Base-by-base conservation (phyloP, 805 yeast genomes). In the Candida nonsorbophila region DNA sequence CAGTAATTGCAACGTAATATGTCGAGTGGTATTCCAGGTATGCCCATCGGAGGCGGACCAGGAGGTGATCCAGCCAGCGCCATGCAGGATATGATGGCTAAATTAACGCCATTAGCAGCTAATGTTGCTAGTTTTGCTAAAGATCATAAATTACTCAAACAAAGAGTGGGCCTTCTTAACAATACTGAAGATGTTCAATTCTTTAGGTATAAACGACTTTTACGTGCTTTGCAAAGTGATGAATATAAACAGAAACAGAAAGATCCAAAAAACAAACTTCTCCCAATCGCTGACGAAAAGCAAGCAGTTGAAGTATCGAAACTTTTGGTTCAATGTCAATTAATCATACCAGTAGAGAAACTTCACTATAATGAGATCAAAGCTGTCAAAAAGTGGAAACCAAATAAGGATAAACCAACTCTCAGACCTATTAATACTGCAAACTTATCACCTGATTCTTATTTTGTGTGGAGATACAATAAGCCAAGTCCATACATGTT, bases 201-300 rank as follows among this genome's bases (percentile, higher is more conserved):
- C 55, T 92, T 90, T 71, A 70, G 94, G 42, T 82, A 69, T 54
- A 90, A 90, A 55, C 74, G 98, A 46, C 81, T 85, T 24, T 60
- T 75, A 9, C 67, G 97, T 41, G 94, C 94, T 1, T 67, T 90
- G 33, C 59, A 76, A 20, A 75, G 86, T 31, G 80, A 74, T 2
- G 88, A 80, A 25, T 92, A 86, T 56, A 67, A 69, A 42, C 53
- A 46, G 38, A 72, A 63, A 38, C 73, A 71, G 29, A 42, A 60
- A 30, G 69, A 67, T 34, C 74, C 75, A 30, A 60, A 47, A 33
- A 56, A 58, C 34, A 61, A 62, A 21, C 50, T 67, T 29, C 57
- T 66, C 7, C 67, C 83, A 15, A 49, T 64, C 7, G 47, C 49
- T 3, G 63, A 62, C 36, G 72, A 70, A 15, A 62, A 65, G 24